Evolutionary conservation across 768 basidiomycete genomes (phyloP).

Genomic region (Antrodiella citrinella): DNA sequence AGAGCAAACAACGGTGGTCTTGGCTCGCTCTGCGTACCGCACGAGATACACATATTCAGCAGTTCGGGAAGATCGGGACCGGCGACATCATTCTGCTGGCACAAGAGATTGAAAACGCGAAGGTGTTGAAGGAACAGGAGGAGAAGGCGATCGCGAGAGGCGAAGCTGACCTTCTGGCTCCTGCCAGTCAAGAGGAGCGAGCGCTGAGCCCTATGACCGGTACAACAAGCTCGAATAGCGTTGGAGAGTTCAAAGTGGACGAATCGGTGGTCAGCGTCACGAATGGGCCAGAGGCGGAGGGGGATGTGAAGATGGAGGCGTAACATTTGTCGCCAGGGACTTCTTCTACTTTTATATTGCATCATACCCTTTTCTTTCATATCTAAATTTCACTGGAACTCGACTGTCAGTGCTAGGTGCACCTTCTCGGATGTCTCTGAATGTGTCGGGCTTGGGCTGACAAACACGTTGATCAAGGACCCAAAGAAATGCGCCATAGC

Average conservation of each 20-base stretch:
- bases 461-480: too few species aligned
- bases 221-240: conserved; percentile 1
- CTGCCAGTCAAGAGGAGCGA: not conserved
- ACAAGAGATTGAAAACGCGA: conserved; percentile 22
- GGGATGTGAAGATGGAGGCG: conserved; percentile 22
- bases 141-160: not conserved
- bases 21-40: conserved; percentile 78
- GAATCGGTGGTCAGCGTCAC: not conserved
- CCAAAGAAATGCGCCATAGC: too few species aligned
- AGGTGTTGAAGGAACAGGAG: not conserved
- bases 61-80: conserved; percentile 77
- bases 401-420: too few species aligned
- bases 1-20: conserved; percentile 73
- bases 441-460: too few species aligned
- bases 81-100: conserved; percentile 48
- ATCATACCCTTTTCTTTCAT: too few species aligned
- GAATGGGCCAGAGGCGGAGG: conserved; percentile 6
- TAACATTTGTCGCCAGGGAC: too few species aligned
- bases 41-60: conserved; percentile 63
- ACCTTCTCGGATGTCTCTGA: too few species aligned
- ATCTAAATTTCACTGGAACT: too few species aligned
- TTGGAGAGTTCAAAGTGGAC: not conserved
- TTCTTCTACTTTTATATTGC: too few species aligned
- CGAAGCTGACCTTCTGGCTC: not conserved
- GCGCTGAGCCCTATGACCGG: conserved; percentile 1